Conservation (phyloP, 2,329 filamentous ascomycete genomes). For the Penicillium sp. region DNA sequence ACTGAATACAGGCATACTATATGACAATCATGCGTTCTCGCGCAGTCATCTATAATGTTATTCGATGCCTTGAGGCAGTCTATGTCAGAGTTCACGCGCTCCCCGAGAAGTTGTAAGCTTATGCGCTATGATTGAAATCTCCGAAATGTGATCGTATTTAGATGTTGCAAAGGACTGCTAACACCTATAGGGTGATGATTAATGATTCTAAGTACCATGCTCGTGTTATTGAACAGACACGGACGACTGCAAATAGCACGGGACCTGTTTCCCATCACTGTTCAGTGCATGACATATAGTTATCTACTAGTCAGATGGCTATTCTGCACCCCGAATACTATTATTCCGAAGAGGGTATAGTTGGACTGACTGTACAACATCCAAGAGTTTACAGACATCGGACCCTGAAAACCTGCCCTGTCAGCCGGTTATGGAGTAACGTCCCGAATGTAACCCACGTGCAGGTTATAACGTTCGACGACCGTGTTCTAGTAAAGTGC, state of each 20-base stretch:
- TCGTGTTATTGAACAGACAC: background rate
- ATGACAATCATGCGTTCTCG: background rate
- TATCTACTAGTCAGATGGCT: background rate
- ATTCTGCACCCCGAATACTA: background rate
- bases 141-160: background rate
- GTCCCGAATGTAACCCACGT: conserved; percentile 27
- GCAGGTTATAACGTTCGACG: background rate
- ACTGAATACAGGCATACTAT: background rate
- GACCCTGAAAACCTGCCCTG: conserved; percentile 8
- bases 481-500: background rate
- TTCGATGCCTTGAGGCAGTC: background rate
- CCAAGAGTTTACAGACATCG: background rate
- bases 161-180: background rate
- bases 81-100: background rate
- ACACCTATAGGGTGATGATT: background rate
- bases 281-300: background rate
- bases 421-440: conserved; percentile 19
- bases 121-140: background rate
- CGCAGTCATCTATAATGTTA: background rate
- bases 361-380: background rate
- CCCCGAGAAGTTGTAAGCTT: background rate
- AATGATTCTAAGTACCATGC: background rate
- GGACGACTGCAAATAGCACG: background rate
- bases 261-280: background rate
- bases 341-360: background rate